A percentile compares a stretch with the other conserved stretches of the same genome.
Evolutionary conservation across 1,284 basidiomycete genomes (phyloP).

Genomic region (Sanghuangporus weigelae): DNA sequence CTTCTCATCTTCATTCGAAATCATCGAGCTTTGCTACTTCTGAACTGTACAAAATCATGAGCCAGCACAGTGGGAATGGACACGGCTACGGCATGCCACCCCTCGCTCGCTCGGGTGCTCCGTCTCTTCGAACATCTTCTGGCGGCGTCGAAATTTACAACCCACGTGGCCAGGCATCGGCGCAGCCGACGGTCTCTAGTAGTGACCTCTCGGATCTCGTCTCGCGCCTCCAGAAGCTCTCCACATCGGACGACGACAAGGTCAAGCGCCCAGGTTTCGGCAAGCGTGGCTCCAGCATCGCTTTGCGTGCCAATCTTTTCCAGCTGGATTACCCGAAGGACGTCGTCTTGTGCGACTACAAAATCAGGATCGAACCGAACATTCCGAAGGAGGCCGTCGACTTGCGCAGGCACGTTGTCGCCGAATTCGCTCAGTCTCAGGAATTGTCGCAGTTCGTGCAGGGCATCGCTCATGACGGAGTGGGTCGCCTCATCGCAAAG

Average conservation of each 20-base stretch:
- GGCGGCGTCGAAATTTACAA: neutral
- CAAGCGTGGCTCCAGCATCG: constrained; percentile 45
- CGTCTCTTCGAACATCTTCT: neutral
- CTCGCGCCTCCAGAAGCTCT: neutral
- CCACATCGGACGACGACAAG: constrained; percentile 18
- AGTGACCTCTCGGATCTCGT: neutral
- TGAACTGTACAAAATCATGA: neutral
- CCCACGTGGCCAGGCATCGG: neutral
- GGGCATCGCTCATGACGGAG: constrained; percentile 58
- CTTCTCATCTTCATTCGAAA: neutral
- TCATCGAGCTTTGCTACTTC: too few species aligned
- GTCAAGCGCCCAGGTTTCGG: constrained; percentile 58
- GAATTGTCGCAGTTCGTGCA: constrained; percentile 36
- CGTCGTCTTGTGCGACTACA: constrained; percentile 51
- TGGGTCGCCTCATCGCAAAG: constrained; percentile 51
- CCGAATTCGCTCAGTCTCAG: constrained; percentile 47
- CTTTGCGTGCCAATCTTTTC: constrained; percentile 65
- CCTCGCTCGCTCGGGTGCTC: neutral
- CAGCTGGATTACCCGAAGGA: constrained; percentile 44
- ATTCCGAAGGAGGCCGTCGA: constrained; percentile 39
- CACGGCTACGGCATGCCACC: too few species aligned
- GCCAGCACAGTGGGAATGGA: neutral
- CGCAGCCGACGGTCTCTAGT: neutral
- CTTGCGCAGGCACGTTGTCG: constrained; percentile 45
- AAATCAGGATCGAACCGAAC: constrained; percentile 48